Evolutionary conservation across 257 asterid genomes (phyloP).

Genomic region (Plantago major): DNA sequence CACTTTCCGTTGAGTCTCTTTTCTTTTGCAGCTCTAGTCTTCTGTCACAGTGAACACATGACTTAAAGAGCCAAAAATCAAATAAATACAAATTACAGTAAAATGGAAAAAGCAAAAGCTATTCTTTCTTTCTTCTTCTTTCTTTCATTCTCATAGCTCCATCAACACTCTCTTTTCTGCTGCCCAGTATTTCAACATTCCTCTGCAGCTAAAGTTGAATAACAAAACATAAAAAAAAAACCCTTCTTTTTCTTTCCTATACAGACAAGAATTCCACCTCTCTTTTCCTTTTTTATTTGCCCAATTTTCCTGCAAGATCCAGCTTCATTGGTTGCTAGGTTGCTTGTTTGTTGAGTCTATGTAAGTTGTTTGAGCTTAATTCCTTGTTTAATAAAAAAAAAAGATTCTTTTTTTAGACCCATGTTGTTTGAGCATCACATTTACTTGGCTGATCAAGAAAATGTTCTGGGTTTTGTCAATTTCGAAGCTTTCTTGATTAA

Average conservation of each 20-base stretch:
- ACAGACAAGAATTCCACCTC: not conserved
- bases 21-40: constrained; percentile 14
- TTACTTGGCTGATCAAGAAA: not conserved
- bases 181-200: constrained; percentile 14
- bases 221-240: constrained; percentile 10
- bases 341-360: not conserved
- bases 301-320: constrained; percentile 1
- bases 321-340: not conserved
- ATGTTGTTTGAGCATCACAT: not conserved
- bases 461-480: not conserved
- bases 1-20: constrained; percentile 5
- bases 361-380: not conserved
- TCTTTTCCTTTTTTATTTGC: not conserved
- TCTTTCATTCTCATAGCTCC: constrained; percentile 13
- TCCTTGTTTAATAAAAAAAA: not conserved
- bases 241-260: constrained; percentile 13
- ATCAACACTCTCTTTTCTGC: constrained; percentile 20
- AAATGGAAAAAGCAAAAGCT: constrained; percentile 15
- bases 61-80: constrained; percentile 28
- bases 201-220: constrained; percentile 16
- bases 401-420: not conserved
- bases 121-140: not conserved
- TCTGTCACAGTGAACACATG: constrained; percentile 40
- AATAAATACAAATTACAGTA: not conserved
- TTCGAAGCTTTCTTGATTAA: not conserved